A percentile compares a stretch with the other conserved stretches of the same genome.
Conservation (phyloP, 2,329 filamentous ascomycete species). For the Neonectria magnoliae region DNA sequence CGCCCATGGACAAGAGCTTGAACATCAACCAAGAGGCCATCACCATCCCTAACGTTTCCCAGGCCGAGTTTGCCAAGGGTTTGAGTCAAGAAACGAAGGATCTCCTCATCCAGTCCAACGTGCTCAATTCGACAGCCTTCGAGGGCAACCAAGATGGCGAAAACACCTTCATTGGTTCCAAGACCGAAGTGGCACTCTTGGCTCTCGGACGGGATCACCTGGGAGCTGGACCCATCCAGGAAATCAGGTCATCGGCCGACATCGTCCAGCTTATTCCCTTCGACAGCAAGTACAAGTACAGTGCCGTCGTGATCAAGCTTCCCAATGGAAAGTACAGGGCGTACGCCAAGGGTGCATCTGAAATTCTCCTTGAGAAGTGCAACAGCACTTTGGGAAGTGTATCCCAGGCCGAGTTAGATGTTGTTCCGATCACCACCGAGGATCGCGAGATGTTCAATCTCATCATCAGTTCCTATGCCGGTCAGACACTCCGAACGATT, state of each 20-base stretch:
- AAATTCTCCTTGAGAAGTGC: constrained; percentile 61
- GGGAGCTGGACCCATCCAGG: constrained; percentile 57
- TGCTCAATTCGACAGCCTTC: constrained; percentile 69
- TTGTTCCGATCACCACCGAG: constrained; percentile 56
- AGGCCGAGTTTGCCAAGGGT: constrained; percentile 40
- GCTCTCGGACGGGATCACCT: constrained; percentile 61
- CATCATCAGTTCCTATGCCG: constrained; percentile 69
- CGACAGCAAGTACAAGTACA: constrained; percentile 65
- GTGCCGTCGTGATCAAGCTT: constrained; percentile 65
- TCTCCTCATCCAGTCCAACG: constrained; percentile 69
- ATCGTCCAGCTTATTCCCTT: constrained; percentile 63
- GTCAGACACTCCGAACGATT: constrained; percentile 77
- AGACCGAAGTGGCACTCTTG: constrained; percentile 66
- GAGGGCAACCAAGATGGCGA: constrained; percentile 59
- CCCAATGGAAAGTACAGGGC: constrained; percentile 56
- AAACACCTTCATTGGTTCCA: constrained; percentile 62
- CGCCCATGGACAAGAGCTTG: constrained; percentile 35
- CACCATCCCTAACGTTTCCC: constrained; percentile 41
- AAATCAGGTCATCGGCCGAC: constrained; percentile 58
- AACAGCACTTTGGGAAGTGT: constrained; percentile 58
- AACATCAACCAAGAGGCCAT: constrained; percentile 33
- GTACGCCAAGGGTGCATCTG: constrained; percentile 66
- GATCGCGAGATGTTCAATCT: constrained; percentile 63
- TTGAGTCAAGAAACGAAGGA: constrained; percentile 53
- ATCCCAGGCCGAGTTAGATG: constrained; percentile 65